phyloP scores from a whole-genome alignment of 2,329 filamentous ascomycete species.

The Boeremia lycopersici region DNA sequence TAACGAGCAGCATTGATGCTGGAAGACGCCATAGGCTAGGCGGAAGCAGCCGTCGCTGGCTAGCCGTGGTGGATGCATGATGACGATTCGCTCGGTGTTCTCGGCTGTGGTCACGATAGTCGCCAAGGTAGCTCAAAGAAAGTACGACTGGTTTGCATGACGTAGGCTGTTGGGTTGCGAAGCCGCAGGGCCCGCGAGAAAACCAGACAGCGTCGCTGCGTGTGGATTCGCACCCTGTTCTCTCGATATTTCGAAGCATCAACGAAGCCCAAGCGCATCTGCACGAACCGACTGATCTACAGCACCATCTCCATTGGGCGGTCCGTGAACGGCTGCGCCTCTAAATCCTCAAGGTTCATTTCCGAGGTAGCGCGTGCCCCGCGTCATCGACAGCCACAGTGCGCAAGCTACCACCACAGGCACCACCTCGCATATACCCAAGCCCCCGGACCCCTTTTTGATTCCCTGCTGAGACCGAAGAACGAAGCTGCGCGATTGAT shows the following conservation, averaged over 20 bases:
- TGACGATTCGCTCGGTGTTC: slow-evolving; percentile 19
- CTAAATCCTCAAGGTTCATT: slow-evolving; percentile 15
- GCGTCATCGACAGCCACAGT: slow-evolving; percentile 17
- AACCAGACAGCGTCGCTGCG: slow-evolving; percentile 8
- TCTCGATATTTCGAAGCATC: background rate
- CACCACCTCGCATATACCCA: slow-evolving; percentile 10
- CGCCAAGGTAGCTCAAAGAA: slow-evolving; percentile 10
- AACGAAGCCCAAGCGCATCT: slow-evolving; percentile 2
- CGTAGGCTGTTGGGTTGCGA: slow-evolving; percentile 4
- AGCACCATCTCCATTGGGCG: slow-evolving; percentile 20
- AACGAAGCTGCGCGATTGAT: background rate
- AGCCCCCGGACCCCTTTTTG: background rate
- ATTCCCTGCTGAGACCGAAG: background rate
- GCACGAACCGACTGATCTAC: slow-evolving; percentile 22
- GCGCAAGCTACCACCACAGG: slow-evolving; percentile 4
- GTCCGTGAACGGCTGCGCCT: slow-evolving; percentile 25
- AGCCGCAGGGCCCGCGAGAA: slow-evolving; percentile 19
- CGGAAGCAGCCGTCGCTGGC: slow-evolving; percentile 16
- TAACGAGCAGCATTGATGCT: background rate
- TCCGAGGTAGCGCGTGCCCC: slow-evolving; percentile 17
- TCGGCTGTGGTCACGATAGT: slow-evolving; percentile 3
- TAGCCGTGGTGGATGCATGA: slow-evolving; percentile 12
- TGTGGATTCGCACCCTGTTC: slow-evolving; percentile 7
- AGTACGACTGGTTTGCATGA: slow-evolving; percentile 10
- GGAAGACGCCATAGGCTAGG: slow-evolving; percentile 10